These are phyloP conservation scores for Lepidium campestre DNA, from an alignment of 441 rosid species.

Conservation along the genomic window DNA sequence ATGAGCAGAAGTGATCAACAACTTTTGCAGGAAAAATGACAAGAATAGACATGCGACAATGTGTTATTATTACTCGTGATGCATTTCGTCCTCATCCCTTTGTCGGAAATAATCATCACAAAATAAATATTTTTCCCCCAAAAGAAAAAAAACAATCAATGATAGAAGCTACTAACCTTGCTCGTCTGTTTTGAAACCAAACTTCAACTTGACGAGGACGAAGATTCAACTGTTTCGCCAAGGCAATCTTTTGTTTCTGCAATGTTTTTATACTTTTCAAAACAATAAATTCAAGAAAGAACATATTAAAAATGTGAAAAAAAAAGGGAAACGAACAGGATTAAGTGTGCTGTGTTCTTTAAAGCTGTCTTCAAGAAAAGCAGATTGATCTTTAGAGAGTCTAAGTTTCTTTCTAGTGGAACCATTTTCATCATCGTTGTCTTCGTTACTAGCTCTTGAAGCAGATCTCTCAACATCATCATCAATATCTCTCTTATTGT, in stretches of 20 bases:
- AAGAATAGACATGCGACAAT: constrained; percentile 26
- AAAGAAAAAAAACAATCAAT: not conserved
- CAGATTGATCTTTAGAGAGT: constrained; percentile 86
- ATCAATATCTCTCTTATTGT: constrained; percentile 45
- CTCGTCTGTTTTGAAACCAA: constrained; percentile 96
- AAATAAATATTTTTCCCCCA: not conserved
- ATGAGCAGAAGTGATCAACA: constrained; percentile 25
- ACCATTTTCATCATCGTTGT: constrained; percentile 55
- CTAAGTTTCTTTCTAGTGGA: constrained; percentile 81
- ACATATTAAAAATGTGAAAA: not conserved
- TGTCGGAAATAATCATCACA: constrained; percentile 24
- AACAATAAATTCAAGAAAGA: not conserved
- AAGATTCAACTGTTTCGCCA: constrained; percentile 87
- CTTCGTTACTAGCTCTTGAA: constrained; percentile 80
- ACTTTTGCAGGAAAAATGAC: constrained; percentile 23
- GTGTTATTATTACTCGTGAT: constrained; percentile 33
- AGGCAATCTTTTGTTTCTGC: constrained; percentile 83
- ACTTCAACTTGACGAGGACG: constrained; percentile 99
- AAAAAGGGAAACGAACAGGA: constrained; percentile 54
- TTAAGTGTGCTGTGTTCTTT: constrained; percentile 89
- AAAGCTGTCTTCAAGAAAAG: constrained; percentile 91
- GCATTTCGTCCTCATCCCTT: constrained; percentile 24
- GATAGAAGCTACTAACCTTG: constrained; percentile 49
- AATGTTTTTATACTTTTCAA: not conserved
- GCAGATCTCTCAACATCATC: constrained; percentile 50